These are phyloP conservation scores for Teunomyces aglyptinius DNA, from an alignment of 805 yeast species.

Conservation along the genomic window DNA sequence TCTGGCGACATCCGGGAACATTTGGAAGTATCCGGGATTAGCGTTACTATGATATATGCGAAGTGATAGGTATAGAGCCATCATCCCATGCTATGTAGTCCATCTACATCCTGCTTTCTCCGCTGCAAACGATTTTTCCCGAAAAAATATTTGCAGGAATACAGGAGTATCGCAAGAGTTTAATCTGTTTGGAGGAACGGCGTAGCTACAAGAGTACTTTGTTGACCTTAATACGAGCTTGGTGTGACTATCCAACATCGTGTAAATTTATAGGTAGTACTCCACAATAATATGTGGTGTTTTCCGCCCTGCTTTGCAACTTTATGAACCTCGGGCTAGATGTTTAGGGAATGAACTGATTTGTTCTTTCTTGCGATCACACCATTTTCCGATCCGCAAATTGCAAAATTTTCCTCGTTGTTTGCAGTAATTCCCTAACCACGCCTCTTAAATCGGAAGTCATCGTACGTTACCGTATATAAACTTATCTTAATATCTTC, in stretches of 20 bases:
- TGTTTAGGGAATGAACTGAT: slow-evolving; percentile 1
- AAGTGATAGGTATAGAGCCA: not conserved
- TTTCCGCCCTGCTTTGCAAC: too few species aligned
- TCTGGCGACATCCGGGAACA: not conserved
- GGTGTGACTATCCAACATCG: too few species aligned
- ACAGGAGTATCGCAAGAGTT: not conserved
- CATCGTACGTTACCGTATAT: slow-evolving; percentile 1
- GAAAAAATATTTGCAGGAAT: slow-evolving; percentile 1
- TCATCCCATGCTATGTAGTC: not conserved
- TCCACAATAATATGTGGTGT: too few species aligned
- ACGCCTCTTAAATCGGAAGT: not conserved
- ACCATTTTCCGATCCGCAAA: slow-evolving; percentile 4
- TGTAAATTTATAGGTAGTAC: too few species aligned
- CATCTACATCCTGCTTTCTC: not conserved
- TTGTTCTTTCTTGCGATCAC: not conserved
- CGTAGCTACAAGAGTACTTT: not conserved
- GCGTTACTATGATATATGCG: not conserved
- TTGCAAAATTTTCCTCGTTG: slow-evolving; percentile 2
- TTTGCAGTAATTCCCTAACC: slow-evolving; percentile 3
- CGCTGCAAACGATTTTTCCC: not conserved
- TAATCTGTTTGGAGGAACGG: not conserved
- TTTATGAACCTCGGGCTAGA: not conserved
- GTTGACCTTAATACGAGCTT: too few species aligned
- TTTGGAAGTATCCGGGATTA: not conserved
- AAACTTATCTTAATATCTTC: not conserved